Evolutionary conservation across 1,139 yeast genomes (phyloP).

Genomic region (Saccharomyces hybrid): DNA sequence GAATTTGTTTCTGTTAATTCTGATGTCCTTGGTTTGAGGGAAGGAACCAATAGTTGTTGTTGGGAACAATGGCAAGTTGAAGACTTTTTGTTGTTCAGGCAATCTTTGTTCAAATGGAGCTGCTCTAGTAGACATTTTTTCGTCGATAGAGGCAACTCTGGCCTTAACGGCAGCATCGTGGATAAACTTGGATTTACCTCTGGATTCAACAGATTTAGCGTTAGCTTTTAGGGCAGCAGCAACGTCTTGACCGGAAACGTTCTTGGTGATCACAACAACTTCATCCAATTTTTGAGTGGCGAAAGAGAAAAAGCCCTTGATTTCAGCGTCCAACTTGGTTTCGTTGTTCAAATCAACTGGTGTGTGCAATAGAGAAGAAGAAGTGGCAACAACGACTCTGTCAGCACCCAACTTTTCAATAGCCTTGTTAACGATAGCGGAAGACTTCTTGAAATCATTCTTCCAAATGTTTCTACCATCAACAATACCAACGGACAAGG

Average conservation of each 20-base stretch:
- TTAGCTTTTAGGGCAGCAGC: conserved; percentile 66
- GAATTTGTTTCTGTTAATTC: conserved; percentile 97
- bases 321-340: conserved; percentile 78
- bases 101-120: conserved; percentile 81
- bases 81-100: conserved; percentile 74
- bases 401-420: conserved; percentile 78
- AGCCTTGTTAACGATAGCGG: conserved; percentile 74
- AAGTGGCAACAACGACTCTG: conserved; percentile 85
- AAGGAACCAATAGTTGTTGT: conserved; percentile 99
- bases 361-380: conserved; percentile 95
- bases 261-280: conserved; percentile 86
- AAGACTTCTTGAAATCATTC: conserved; percentile 83
- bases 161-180: conserved; percentile 85
- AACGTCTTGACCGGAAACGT: conserved; percentile 73
- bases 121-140: conserved; percentile 75
- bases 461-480: conserved; percentile 99
- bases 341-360: conserved; percentile 94
- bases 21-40: conserved; percentile 99
- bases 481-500: conserved; percentile 90
- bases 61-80: conserved; percentile 97
- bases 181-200: conserved; percentile 81
- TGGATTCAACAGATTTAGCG: conserved; percentile 77
- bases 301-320: conserved; percentile 97
- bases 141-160: conserved; percentile 77
- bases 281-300: conserved; percentile 93